phyloP scores from a whole-genome alignment of 1,284 basidiomycete species.

The Tranzscheliella williamsii region DNA sequence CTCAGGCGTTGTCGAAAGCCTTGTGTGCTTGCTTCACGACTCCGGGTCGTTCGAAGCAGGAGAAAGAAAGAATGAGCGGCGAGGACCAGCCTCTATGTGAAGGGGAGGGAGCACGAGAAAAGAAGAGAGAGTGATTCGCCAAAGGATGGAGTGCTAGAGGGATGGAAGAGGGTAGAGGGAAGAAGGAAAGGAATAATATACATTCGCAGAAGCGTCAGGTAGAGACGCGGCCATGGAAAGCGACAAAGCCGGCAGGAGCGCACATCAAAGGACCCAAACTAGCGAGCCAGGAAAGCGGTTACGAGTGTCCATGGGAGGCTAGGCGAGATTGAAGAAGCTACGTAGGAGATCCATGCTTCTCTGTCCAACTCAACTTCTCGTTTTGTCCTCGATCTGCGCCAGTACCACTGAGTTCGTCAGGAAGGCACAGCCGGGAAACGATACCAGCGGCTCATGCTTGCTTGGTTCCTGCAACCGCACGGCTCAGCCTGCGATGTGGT shows the following conservation, averaged over 20 bases:
- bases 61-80: conserved; percentile 13
- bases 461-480: too few relatives aligned
- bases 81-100: conserved; percentile 29
- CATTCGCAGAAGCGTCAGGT: not conserved
- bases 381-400: too few relatives aligned
- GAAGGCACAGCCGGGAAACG: too few relatives aligned
- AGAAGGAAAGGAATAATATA: not conserved
- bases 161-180: conserved; percentile 3
- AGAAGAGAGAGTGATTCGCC: not conserved
- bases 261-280: not conserved
- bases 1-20: not conserved
- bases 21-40: conserved; percentile 3
- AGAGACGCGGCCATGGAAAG: not conserved
- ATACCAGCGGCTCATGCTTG: too few relatives aligned
- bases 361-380: too few relatives aligned
- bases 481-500: too few relatives aligned
- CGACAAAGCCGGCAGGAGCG: not conserved
- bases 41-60: conserved; percentile 9
- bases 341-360: not conserved
- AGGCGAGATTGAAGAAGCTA: not conserved
- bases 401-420: too few relatives aligned
- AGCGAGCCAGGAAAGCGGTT: too few relatives aligned
- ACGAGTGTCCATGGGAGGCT: not conserved
- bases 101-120: conserved; percentile 1
- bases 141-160: conserved; percentile 2